Evolutionary conservation across 2,329 filamentous ascomycete species (phyloP).

Genomic region (Penicillium thymicola): DNA sequence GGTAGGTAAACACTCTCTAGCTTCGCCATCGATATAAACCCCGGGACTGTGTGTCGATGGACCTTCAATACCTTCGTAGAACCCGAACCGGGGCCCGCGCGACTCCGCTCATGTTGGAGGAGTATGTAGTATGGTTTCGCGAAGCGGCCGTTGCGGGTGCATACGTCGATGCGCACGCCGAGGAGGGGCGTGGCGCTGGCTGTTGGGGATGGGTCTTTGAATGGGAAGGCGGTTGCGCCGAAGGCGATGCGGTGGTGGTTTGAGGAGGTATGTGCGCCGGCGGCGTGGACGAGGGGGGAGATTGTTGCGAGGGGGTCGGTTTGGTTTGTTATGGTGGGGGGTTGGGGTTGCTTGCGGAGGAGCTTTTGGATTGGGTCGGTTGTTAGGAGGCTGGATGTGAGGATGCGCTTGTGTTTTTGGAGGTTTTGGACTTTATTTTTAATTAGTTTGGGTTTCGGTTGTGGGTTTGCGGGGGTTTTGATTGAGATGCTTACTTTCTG

Average conservation of each 20-base stretch:
- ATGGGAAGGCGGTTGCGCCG: constrained; percentile 46
- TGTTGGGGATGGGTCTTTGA: constrained; percentile 43
- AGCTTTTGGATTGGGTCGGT: constrained; percentile 36
- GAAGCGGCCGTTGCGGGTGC: constrained; percentile 38
- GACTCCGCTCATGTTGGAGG: constrained; percentile 29
- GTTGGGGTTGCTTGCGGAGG: constrained; percentile 19
- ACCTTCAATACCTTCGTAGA: constrained; percentile 31
- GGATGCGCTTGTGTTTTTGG: constrained; percentile 37
- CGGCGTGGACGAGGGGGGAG: constrained; percentile 32
- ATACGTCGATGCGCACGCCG: constrained; percentile 44
- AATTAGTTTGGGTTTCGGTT: constrained; percentile 7
- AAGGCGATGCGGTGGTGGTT: constrained; percentile 47
- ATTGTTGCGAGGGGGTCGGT: constrained; percentile 28
- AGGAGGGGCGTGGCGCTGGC: constrained; percentile 29
- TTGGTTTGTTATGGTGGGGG: constrained; percentile 7
- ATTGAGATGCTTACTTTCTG: constrained; percentile 35
- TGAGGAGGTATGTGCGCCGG: constrained; percentile 32
- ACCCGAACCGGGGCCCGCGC: background rate
- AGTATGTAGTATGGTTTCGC: constrained; percentile 45
- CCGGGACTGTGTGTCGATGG: constrained; percentile 46
- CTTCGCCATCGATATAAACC: constrained; percentile 41
- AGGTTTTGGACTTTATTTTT: constrained; percentile 37
- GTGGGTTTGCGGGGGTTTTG: background rate
- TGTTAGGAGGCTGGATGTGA: constrained; percentile 43
- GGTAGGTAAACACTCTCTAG: constrained; percentile 39